These are phyloP conservation scores for Rheum nobile DNA, from an alignment of 148 eudicot species.

Conservation along the genomic window DNA sequence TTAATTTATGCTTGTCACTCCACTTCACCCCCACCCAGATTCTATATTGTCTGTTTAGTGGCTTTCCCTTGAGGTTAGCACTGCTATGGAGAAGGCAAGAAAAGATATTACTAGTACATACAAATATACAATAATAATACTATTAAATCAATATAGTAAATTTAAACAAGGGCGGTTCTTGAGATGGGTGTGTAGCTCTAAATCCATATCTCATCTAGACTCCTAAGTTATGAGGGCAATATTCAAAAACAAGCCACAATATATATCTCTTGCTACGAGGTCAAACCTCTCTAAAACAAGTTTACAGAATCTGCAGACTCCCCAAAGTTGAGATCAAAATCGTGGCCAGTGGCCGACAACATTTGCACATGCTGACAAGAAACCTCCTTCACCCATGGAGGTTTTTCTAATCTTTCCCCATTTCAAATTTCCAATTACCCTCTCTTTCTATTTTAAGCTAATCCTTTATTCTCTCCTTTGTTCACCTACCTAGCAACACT, in stretches of 20 bases:
- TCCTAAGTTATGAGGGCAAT: background rate
- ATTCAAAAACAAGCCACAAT: background rate
- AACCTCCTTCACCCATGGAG: slow-evolving; percentile 5
- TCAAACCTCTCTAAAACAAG: slow-evolving; percentile 5
- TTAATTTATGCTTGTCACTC: slow-evolving; percentile 1
- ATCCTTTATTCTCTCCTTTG: background rate
- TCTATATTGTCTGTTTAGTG: background rate
- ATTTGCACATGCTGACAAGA: slow-evolving; percentile 4
- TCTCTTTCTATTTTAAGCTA: background rate
- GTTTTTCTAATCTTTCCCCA: background rate
- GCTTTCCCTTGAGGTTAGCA: slow-evolving; percentile 1
- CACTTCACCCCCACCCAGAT: slow-evolving; percentile 6
- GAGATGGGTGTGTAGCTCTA: background rate
- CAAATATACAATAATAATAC: too few relatives aligned
- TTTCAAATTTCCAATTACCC: background rate
- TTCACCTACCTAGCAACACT: too few relatives aligned
- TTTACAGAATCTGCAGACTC: background rate
- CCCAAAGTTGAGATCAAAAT: background rate
- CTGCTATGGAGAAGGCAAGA: background rate
- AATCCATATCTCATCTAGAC: background rate
- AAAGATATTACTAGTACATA: background rate
- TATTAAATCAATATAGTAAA: background rate
- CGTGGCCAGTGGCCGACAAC: slow-evolving; percentile 1
- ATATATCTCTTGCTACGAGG: background rate
- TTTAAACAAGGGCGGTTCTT: slow-evolving; percentile 1